These are phyloP conservation scores for Phialocephala subalpina DNA, from an alignment of 2,329 filamentous ascomycete genomes.

Conservation along the genomic window DNA sequence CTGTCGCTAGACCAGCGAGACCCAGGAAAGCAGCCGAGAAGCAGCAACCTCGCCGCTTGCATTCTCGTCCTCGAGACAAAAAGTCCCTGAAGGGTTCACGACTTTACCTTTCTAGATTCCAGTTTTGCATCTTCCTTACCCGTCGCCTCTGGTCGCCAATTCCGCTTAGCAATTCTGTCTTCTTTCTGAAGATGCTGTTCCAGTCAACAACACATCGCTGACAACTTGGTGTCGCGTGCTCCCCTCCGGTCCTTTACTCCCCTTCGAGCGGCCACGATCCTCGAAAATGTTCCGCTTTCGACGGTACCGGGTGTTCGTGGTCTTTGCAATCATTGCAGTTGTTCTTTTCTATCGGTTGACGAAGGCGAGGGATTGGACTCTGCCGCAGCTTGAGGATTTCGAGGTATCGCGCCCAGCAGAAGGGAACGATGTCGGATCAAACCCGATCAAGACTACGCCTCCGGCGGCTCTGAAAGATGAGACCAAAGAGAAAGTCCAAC, in stretches of 20 bases:
- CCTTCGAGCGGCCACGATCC: slow-evolving; percentile 19
- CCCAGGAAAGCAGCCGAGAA: background rate
- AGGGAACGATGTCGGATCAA: slow-evolving; percentile 5
- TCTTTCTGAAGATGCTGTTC: slow-evolving; percentile 19
- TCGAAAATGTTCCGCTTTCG: slow-evolving; percentile 63
- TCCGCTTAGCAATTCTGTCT: background rate
- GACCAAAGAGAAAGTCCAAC: slow-evolving; percentile 8
- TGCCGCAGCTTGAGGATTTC: slow-evolving; percentile 14
- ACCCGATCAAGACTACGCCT: background rate
- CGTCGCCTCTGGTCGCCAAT: background rate
- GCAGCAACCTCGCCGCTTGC: background rate
- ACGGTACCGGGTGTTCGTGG: slow-evolving; percentile 65
- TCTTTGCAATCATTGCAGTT: slow-evolving; percentile 33
- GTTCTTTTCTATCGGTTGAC: slow-evolving; percentile 33
- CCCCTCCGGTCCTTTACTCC: background rate
- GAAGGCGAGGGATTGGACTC: slow-evolving; percentile 21
- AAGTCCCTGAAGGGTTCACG: background rate
- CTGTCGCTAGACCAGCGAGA: background rate
- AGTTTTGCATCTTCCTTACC: background rate
- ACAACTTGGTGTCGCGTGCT: slow-evolving; percentile 29
- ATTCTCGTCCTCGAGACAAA: background rate
- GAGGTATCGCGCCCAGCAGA: background rate
- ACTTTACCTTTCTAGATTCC: background rate
- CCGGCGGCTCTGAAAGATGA: slow-evolving; percentile 10
- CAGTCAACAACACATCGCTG: slow-evolving; percentile 17